Evolutionary conservation across 805 yeast genomes (phyloP).

Genomic region (Osmozyma mogii): DNA sequence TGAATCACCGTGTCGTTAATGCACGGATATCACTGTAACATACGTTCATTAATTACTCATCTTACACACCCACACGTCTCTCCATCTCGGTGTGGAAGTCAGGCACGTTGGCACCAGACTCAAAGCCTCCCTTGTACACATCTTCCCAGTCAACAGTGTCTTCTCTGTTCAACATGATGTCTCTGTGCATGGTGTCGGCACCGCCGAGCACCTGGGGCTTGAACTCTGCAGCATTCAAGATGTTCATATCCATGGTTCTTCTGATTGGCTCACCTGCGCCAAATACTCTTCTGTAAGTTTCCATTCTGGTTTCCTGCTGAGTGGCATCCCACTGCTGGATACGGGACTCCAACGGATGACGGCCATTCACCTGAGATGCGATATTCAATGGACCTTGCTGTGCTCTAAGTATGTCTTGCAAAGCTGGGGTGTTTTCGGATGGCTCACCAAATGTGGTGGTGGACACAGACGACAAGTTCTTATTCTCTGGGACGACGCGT

Average conservation of each 20-base stretch:
- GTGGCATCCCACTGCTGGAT: conserved; percentile 73
- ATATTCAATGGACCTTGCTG: conserved; percentile 57
- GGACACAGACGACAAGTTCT: conserved; percentile 39
- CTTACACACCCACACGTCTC: conserved; percentile 10
- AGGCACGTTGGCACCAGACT: conserved; percentile 26
- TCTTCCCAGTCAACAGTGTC: conserved; percentile 89
- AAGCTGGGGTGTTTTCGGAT: conserved; percentile 60
- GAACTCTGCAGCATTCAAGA: conserved; percentile 63
- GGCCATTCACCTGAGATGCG: conserved; percentile 57
- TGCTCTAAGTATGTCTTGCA: conserved; percentile 61
- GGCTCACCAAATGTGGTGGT: conserved; percentile 44
- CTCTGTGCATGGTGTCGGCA: conserved; percentile 54
- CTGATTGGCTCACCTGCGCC: conserved; percentile 94
- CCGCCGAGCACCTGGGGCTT: conserved; percentile 60
- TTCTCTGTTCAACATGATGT: conserved; percentile 74
- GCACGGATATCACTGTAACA: too few relatives aligned
- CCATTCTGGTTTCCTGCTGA: conserved; percentile 62
- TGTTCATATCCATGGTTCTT: conserved; percentile 78
- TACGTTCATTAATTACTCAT: too few relatives aligned
- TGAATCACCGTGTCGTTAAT: too few relatives aligned
- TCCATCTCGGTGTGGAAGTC: conserved; percentile 76
- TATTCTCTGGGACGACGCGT: conserved; percentile 48
- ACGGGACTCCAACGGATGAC: conserved; percentile 82
- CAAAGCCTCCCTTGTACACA: conserved; percentile 57
- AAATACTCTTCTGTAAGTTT: conserved; percentile 71